Conservation (phyloP, 2,329 filamentous ascomycete species). For the Amphichorda felina region DNA sequence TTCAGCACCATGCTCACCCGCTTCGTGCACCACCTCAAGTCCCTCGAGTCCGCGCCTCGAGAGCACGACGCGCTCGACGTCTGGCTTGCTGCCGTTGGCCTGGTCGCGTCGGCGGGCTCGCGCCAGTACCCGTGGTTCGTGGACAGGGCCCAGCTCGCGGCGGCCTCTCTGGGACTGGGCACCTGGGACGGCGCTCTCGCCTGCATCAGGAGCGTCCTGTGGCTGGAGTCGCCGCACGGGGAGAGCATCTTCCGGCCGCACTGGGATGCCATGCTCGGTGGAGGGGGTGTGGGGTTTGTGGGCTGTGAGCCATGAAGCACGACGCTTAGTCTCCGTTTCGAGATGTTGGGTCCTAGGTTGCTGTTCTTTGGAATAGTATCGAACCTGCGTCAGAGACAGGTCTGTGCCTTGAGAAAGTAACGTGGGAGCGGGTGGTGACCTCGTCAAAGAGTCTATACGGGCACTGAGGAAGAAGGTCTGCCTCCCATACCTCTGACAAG, state of each 20-base stretch:
- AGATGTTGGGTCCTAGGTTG: too few relatives aligned
- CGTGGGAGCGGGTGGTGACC: too few relatives aligned
- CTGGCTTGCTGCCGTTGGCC: constrained; percentile 29
- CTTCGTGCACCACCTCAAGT: constrained; percentile 18
- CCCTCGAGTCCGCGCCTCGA: constrained; percentile 3
- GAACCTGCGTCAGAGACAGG: too few relatives aligned
- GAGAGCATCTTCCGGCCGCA: constrained; percentile 11
- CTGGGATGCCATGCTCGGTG: constrained; percentile 12
- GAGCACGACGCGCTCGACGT: constrained; percentile 16
- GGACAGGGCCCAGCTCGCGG: constrained; percentile 8
- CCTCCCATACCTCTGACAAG: too few relatives aligned
- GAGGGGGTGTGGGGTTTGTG: too few relatives aligned
- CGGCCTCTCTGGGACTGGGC: neutral
- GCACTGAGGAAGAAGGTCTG: too few relatives aligned
- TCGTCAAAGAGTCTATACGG: too few relatives aligned
- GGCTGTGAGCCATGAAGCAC: neutral
- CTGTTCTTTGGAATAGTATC: too few relatives aligned
- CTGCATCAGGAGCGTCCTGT: constrained; percentile 14
- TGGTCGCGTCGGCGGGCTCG: constrained; percentile 20
- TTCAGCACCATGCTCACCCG: constrained; percentile 18
- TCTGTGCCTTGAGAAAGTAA: too few relatives aligned
- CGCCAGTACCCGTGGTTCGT: constrained; percentile 16
- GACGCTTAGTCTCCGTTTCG: too few relatives aligned
- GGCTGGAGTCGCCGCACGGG: constrained; percentile 12
- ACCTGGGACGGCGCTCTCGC: constrained; percentile 5